Conservation (phyloP, 1,284 basidiomycete species). For the Trichosporon sp. region DNA sequence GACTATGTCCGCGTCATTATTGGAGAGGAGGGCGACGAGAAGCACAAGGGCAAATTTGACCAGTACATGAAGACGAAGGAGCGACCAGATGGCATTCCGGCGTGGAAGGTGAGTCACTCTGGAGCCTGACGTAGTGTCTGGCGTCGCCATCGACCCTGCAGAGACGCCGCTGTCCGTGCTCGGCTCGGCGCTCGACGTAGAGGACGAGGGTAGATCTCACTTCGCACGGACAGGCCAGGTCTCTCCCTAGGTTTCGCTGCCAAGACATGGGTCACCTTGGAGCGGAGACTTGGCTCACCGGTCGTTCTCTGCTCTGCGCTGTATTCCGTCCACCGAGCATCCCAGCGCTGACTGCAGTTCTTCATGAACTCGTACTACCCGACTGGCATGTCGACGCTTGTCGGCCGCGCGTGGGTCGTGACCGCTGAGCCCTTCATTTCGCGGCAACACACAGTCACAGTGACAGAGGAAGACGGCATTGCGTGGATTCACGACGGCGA, state of each 20-base stretch:
- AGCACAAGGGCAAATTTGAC: conserved; percentile 6
- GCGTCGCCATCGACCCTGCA: no score
- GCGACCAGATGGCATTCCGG: conserved; percentile 21
- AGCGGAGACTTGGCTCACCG: no score
- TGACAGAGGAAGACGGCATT: neutral
- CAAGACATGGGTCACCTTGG: no score
- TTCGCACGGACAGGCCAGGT: no score
- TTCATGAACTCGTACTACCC: conserved; percentile 26
- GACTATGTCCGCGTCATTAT: conserved; percentile 22
- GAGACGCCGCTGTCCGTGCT: no score
- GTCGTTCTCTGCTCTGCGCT: no score
- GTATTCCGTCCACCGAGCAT: no score
- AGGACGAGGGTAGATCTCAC: no score
- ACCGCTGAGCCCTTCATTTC: conserved; percentile 6
- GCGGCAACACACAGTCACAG: neutral
- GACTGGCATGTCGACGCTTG: conserved; percentile 9
- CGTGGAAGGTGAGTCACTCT: conserved; percentile 26
- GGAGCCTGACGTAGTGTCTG: no score
- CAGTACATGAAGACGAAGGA: conserved; percentile 15
- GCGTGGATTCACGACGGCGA: conserved; percentile 5
- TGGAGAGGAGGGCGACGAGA: conserved; percentile 7
- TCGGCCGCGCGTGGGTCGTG: conserved; percentile 21
- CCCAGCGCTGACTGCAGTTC: conserved; percentile 14
- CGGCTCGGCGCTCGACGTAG: no score
- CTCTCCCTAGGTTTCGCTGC: no score